These are phyloP conservation scores for Trichoderma asperellum DNA, from an alignment of 2,329 filamentous ascomycete species.

Conservation along the genomic window DNA sequence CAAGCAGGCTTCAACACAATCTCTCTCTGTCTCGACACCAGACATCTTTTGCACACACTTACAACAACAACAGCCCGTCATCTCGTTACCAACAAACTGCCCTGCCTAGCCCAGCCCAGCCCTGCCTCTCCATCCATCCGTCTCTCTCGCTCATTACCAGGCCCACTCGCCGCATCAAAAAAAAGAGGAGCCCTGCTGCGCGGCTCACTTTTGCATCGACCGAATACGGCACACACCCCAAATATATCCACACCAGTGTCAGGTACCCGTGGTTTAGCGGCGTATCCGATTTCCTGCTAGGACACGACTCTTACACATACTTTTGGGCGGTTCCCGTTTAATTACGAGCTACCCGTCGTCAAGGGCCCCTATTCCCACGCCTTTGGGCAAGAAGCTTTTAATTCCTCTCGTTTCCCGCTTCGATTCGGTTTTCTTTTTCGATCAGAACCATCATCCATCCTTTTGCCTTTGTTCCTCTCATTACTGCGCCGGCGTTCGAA, in stretches of 20 bases:
- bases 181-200: neutral
- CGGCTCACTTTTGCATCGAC: slow-evolving; percentile 24
- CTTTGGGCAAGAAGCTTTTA: slow-evolving; percentile 12
- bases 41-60: neutral
- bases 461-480: slow-evolving; percentile 14
- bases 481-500: slow-evolving; percentile 23
- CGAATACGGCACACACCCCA: slow-evolving; percentile 31
- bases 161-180: slow-evolving; percentile 3
- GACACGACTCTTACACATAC: slow-evolving; percentile 15
- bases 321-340: slow-evolving; percentile 10
- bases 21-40: no score
- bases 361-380: slow-evolving; percentile 24
- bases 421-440: neutral
- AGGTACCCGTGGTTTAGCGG: slow-evolving; percentile 34
- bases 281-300: slow-evolving; percentile 20
- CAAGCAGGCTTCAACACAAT: neutral
- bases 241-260: slow-evolving; percentile 29
- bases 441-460: slow-evolving; percentile 7
- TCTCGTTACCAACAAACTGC: neutral
- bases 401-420: slow-evolving; percentile 12
- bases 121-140: no score
- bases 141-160: neutral
- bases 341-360: slow-evolving; percentile 24
- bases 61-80: neutral
- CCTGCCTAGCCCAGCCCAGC: neutral